Evolutionary conservation across 2,329 filamentous ascomycete genomes (phyloP).

Genomic region (Alternaria brassicicola): DNA sequence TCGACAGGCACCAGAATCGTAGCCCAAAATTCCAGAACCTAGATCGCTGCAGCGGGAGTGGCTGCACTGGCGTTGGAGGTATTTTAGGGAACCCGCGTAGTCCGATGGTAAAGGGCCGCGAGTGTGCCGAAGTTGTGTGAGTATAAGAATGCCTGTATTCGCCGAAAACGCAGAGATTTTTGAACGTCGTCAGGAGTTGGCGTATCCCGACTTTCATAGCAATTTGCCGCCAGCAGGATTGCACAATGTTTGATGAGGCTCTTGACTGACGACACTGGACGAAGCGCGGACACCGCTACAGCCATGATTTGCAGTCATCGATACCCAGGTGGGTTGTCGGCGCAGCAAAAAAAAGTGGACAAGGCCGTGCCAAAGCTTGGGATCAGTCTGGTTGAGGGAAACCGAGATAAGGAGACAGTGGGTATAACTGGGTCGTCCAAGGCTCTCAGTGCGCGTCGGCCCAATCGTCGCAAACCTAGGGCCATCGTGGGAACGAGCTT

Average conservation of each 20-base stretch:
- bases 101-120: slow-evolving; percentile 16
- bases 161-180: slow-evolving; percentile 19
- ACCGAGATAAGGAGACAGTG: slow-evolving; percentile 44
- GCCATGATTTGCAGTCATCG: slow-evolving; percentile 32
- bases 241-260: slow-evolving; percentile 13
- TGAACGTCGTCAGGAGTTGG: not conserved
- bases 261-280: slow-evolving; percentile 31
- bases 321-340: slow-evolving; percentile 26
- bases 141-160: slow-evolving; percentile 18
- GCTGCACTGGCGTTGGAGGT: slow-evolving; percentile 26
- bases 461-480: slow-evolving; percentile 34
- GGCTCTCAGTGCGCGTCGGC: slow-evolving; percentile 29
- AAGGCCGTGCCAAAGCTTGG: slow-evolving; percentile 28
- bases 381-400: slow-evolving; percentile 35
- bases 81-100: slow-evolving; percentile 26
- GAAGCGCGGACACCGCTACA: slow-evolving; percentile 22
- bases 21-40: slow-evolving; percentile 23
- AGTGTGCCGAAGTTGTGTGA: slow-evolving; percentile 15
- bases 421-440: slow-evolving; percentile 43
- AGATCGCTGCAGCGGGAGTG: slow-evolving; percentile 34
- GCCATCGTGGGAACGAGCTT: slow-evolving; percentile 28
- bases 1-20: slow-evolving; percentile 20
- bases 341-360: slow-evolving; percentile 43
- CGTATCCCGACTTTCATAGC: slow-evolving; percentile 9
- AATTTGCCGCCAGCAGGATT: slow-evolving; percentile 3